Evolutionary conservation across 2,329 filamentous ascomycete genomes (phyloP).

Genomic region (Aspergillus persii): DNA sequence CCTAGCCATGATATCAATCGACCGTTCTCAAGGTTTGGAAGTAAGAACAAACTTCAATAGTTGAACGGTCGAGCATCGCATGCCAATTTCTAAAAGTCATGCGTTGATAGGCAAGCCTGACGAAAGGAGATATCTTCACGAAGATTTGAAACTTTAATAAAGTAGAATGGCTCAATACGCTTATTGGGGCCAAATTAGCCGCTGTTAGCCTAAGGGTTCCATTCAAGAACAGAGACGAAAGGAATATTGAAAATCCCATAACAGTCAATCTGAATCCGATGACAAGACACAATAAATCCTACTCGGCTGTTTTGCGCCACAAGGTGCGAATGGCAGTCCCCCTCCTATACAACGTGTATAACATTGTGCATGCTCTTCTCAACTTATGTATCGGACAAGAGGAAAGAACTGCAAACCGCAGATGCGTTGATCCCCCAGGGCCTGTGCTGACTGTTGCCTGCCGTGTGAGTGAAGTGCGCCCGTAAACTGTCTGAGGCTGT

Average conservation of each 20-base stretch:
- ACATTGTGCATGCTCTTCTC: background rate
- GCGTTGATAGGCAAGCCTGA: background rate
- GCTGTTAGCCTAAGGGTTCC: background rate
- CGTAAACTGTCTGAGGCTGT: background rate
- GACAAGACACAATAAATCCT: background rate
- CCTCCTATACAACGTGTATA: background rate
- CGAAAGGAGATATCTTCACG: constrained; percentile 6
- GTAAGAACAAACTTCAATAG: background rate
- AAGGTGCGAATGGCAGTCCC: too few species aligned
- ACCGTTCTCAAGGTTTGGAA: background rate
- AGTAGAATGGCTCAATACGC: background rate
- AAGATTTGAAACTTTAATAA: background rate
- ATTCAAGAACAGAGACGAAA: background rate
- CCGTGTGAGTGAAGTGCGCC: background rate
- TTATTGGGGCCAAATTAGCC: too few species aligned
- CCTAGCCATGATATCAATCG: background rate
- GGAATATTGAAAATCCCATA: too few species aligned
- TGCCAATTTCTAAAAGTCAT: background rate
- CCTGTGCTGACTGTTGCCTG: background rate
- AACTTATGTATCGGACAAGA: background rate
- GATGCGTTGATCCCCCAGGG: background rate
- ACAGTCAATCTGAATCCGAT: background rate
- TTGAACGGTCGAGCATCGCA: background rate
- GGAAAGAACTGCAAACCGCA: background rate
- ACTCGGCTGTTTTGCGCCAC: background rate